phyloP scores from a whole-genome alignment of 2,329 filamentous ascomycete species.

The Fusarium sarcochroum region DNA sequence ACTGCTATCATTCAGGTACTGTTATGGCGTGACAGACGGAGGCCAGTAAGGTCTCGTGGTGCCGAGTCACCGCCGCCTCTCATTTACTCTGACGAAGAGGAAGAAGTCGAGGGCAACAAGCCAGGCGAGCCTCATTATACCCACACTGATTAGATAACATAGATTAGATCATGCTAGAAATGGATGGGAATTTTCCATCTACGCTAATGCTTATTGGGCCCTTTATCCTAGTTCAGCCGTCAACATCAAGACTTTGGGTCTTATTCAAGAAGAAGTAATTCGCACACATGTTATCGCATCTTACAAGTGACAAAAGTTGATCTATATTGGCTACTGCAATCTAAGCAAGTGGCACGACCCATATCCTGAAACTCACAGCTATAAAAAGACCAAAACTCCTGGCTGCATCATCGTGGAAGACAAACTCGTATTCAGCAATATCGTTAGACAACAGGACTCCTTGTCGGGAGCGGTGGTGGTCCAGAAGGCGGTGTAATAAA shows the following conservation, averaged over 20 bases:
- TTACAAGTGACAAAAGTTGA: too few relatives aligned
- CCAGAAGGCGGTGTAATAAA: slow-evolving; percentile 18
- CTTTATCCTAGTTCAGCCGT: too few relatives aligned
- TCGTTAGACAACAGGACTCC: slow-evolving; percentile 1
- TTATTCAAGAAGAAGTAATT: too few relatives aligned
- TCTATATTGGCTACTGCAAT: too few relatives aligned
- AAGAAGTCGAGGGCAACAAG: background rate
- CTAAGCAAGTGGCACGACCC: too few relatives aligned
- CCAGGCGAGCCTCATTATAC: background rate
- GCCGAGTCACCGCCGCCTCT: background rate
- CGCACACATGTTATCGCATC: too few relatives aligned
- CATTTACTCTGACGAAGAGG: slow-evolving; percentile 5
- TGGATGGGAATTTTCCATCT: background rate
- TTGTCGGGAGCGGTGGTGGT: slow-evolving; percentile 28
- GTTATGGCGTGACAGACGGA: background rate
- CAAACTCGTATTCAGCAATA: background rate
- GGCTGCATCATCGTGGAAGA: background rate
- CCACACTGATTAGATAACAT: background rate
- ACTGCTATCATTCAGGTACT: background rate
- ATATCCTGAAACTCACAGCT: too few relatives aligned
- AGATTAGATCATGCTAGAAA: background rate
- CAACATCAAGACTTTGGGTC: too few relatives aligned
- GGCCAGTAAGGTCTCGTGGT: background rate
- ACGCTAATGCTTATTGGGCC: too few relatives aligned
- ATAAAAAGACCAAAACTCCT: background rate